Percentiles rank a stretch among this genome's conserved stretches.
These are phyloP conservation scores for Aureobasidium namibiae DNA, from an alignment of 2,329 filamentous ascomycete species.

Conservation along the genomic window DNA sequence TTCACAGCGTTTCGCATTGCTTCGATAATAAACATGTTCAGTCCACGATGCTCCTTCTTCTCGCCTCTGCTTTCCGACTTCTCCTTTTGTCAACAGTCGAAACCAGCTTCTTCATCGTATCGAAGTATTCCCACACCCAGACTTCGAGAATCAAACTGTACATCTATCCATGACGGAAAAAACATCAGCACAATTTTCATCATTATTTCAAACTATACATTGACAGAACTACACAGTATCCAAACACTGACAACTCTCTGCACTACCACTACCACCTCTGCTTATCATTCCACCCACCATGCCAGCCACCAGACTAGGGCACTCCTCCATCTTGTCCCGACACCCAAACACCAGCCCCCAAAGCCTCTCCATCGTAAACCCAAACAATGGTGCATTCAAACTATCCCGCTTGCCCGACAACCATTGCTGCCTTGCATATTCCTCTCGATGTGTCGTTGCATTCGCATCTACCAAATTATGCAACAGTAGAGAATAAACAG, in stretches of 20 bases:
- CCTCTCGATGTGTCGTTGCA: background rate
- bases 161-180: too few relatives aligned
- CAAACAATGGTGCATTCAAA: background rate
- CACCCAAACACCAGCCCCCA: background rate
- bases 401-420: background rate
- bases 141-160: too few relatives aligned
- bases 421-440: background rate
- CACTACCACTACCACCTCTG: background rate
- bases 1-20: background rate
- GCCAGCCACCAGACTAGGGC: background rate
- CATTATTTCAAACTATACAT: too few relatives aligned
- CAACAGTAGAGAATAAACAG: constrained; percentile 23
- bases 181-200: too few relatives aligned
- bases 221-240: background rate
- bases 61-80: too few relatives aligned
- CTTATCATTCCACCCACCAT: too few relatives aligned
- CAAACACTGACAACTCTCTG: background rate
- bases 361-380: background rate
- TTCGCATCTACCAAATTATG: constrained; percentile 13
- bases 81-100: too few relatives aligned
- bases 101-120: too few relatives aligned
- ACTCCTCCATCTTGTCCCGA: background rate
- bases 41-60: too few relatives aligned
- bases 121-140: too few relatives aligned
- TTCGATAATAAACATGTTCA: background rate